Conservation (phyloP, 768 basidiomycete genomes). For the Tremella mesenterica region DNA sequence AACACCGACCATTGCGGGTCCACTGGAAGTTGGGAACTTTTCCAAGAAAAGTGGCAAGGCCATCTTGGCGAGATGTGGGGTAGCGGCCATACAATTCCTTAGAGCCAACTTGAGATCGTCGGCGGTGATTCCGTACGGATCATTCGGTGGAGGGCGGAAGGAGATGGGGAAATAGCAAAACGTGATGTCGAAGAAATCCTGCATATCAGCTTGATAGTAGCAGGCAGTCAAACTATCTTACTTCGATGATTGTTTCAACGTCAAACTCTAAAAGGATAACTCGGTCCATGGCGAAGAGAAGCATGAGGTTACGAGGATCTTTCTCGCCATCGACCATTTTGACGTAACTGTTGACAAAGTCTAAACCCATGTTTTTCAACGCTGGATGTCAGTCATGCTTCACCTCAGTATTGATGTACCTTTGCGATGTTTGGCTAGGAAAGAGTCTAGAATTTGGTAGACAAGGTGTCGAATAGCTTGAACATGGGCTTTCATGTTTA, state of each 20-base stretch:
- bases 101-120: conserved; percentile 72
- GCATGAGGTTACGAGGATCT: conserved; percentile 84
- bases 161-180: conserved; percentile 99
- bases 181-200: conserved; percentile 87
- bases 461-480: conserved; percentile 75
- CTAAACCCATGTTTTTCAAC: conserved; percentile 61
- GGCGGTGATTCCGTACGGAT: conserved; percentile 82
- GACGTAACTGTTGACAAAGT: conserved; percentile 68
- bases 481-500: conserved; percentile 71
- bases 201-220: conserved; percentile 1
- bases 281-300: conserved; percentile 81
- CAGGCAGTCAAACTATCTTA: conserved; percentile 43
- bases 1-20: conserved; percentile 63
- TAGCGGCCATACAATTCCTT: conserved; percentile 59
- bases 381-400: conserved; percentile 45
- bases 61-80: conserved; percentile 69
- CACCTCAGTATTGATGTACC: conserved; percentile 44
- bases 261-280: conserved; percentile 84
- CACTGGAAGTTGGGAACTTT: conserved; percentile 74
- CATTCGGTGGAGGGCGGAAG: conserved; percentile 84
- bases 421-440: conserved; percentile 63
- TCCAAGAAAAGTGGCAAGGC: conserved; percentile 85
- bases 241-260: conserved; percentile 64
- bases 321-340: conserved; percentile 88
- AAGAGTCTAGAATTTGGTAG: conserved; percentile 67